phyloP scores from a whole-genome alignment of 2,329 filamentous ascomycete genomes.

The Penicillium sp. region DNA sequence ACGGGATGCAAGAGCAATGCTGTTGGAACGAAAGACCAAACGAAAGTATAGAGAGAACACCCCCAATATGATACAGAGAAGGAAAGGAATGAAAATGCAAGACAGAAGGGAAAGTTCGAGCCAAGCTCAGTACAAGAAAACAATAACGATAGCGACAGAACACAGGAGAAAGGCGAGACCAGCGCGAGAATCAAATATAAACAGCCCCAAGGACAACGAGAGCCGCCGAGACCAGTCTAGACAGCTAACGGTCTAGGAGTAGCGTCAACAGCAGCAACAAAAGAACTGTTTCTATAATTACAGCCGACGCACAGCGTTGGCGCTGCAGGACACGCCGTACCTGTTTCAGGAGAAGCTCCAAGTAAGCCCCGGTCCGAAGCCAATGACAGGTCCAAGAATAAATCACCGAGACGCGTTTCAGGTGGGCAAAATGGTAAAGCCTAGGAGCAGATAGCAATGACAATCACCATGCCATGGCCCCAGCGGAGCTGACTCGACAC shows the following conservation, averaged over 20 bases:
- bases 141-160: neutral
- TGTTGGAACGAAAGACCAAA: conserved; percentile 11
- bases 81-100: conserved; percentile 18
- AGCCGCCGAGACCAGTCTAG: conserved; percentile 12
- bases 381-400: conserved; percentile 29
- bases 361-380: neutral
- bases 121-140: neutral
- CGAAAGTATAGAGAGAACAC: conserved; percentile 1
- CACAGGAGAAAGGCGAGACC: neutral
- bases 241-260: conserved; percentile 5
- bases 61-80: conserved; percentile 22
- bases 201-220: conserved; percentile 1
- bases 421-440: neutral
- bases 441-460: neutral
- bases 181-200: conserved; percentile 11
- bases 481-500: conserved; percentile 6
- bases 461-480: conserved; percentile 17
- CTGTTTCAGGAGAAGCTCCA: conserved; percentile 21
- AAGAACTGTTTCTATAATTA: conserved; percentile 25
- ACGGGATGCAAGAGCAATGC: conserved; percentile 8
- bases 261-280: neutral
- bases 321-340: conserved; percentile 8
- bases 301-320: conserved; percentile 6
- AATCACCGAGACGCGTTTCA: conserved; percentile 22
- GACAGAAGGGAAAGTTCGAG: conserved; percentile 12